Percentiles rank a stretch among this genome's conserved stretches.
Evolutionary conservation across 2,329 filamentous ascomycete genomes (phyloP).

Genomic region (Alternaria longipes): DNA sequence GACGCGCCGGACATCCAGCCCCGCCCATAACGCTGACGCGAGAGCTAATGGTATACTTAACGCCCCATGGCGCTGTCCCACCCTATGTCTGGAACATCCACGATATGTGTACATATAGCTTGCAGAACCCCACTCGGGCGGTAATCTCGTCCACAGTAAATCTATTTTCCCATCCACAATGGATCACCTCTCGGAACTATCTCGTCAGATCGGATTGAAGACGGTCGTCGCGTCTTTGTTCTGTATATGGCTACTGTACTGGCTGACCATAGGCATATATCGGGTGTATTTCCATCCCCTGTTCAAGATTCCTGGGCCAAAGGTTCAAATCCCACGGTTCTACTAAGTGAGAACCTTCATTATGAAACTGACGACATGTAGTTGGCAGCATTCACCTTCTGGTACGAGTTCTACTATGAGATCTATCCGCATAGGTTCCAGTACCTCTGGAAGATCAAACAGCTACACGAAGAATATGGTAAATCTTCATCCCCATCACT

Average conservation of each 20-base stretch:
- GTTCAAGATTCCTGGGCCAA: neutral
- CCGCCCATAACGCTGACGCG: neutral
- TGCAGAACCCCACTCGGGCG: neutral
- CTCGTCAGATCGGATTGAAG: neutral
- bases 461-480: constrained; percentile 38
- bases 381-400: constrained; percentile 11
- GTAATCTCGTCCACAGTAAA: neutral
- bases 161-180: neutral
- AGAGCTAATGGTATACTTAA: neutral
- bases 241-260: neutral
- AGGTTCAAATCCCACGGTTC: neutral
- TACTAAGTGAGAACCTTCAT: no score
- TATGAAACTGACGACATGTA: neutral
- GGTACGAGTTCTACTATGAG: constrained; percentile 46
- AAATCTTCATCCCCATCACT: neutral
- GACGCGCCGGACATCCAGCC: neutral
- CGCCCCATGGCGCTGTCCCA: neutral
- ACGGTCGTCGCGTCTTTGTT: neutral
- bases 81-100: neutral
- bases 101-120: neutral
- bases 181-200: neutral
- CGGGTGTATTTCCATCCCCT: neutral
- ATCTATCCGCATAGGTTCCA: constrained; percentile 28
- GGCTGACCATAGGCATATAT: neutral
- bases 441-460: constrained; percentile 37